A percentile compares a stretch with the other conserved stretches of the same genome.
These are phyloP conservation scores for Pterocarpus santalinus DNA, from an alignment of 306 rosid species.

Conservation along the genomic window DNA sequence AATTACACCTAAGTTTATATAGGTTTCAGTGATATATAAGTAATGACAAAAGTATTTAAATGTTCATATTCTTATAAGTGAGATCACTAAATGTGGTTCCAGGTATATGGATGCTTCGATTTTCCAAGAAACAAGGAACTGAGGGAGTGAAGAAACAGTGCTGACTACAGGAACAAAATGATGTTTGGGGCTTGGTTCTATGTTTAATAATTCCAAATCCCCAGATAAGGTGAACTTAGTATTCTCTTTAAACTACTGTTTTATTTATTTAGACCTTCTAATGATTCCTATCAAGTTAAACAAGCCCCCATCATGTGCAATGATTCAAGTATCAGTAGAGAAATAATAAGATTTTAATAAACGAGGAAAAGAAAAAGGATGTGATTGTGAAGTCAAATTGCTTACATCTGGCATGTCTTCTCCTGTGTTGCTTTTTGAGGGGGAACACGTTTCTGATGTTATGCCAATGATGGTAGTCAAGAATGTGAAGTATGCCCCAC, in stretches of 20 bases:
- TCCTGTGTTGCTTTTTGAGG: slow-evolving; percentile 49
- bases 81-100: neutral
- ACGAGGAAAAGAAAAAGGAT: slow-evolving; percentile 2
- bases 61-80: neutral
- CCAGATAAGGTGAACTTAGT: too few species aligned
- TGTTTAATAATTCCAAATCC: too few species aligned
- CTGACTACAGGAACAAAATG: too few species aligned
- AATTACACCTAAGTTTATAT: neutral
- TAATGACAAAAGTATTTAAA: neutral
- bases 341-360: neutral
- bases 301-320: neutral
- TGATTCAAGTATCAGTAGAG: neutral
- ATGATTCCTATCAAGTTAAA: neutral
- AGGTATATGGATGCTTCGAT: neutral
- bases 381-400: slow-evolving; percentile 20
- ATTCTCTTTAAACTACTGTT: neutral
- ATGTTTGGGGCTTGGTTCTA: too few species aligned
- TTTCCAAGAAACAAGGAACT: too few species aligned
- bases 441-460: slow-evolving; percentile 60
- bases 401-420: slow-evolving; percentile 52
- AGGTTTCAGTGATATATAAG: neutral
- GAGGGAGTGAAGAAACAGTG: too few species aligned
- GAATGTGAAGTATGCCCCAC: slow-evolving; percentile 70
- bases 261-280: neutral
- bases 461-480: slow-evolving; percentile 71